A percentile compares a stretch with the other conserved stretches of the same genome.
Evolutionary conservation across 352 stramenopile genomes (phyloP).

Genomic region (Aphanomyces stellatus): DNA sequence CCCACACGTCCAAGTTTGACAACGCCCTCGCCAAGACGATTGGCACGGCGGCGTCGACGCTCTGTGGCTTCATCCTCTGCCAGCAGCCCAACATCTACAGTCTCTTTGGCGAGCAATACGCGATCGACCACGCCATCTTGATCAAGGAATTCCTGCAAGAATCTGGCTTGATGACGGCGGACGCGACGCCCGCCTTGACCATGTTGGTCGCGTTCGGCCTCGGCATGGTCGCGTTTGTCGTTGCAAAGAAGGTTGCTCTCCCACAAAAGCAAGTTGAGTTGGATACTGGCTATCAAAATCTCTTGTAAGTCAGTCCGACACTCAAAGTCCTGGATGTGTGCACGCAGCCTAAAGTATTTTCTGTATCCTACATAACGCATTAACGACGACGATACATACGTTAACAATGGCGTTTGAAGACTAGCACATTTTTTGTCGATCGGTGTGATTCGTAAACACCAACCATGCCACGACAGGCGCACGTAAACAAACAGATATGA

Average conservation of each 20-base stretch:
- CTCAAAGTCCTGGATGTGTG: too few species aligned
- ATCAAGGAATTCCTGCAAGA: conserved; percentile 11
- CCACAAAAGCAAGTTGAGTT: not conserved
- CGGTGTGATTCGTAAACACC: too few species aligned
- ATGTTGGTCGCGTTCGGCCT: conserved; percentile 18
- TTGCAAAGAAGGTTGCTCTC: conserved; percentile 1
- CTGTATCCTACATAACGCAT: too few species aligned
- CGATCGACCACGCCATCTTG: conserved; percentile 14
- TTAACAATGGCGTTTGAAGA: too few species aligned
- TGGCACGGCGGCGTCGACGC: conserved; percentile 13
- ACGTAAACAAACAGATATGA: too few species aligned
- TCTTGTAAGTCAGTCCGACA: too few species aligned
- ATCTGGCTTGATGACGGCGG: not conserved
- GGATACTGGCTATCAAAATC: conserved; percentile 17
- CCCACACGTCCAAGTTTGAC: not conserved
- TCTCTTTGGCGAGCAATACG: conserved; percentile 18
- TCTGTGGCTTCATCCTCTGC: conserved; percentile 19
- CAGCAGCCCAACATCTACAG: conserved; percentile 15
- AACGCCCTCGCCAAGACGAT: conserved; percentile 14
- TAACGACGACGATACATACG: too few species aligned
- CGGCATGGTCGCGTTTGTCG: conserved; percentile 18
- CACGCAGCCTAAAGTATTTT: too few species aligned
- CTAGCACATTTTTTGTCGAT: too few species aligned
- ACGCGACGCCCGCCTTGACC: not conserved
- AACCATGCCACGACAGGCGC: too few species aligned